Evolutionary conservation across 441 rosid genomes (phyloP), one percentile per base, ranked within the genome.

Genomic region (Breynia disticha): DNA sequence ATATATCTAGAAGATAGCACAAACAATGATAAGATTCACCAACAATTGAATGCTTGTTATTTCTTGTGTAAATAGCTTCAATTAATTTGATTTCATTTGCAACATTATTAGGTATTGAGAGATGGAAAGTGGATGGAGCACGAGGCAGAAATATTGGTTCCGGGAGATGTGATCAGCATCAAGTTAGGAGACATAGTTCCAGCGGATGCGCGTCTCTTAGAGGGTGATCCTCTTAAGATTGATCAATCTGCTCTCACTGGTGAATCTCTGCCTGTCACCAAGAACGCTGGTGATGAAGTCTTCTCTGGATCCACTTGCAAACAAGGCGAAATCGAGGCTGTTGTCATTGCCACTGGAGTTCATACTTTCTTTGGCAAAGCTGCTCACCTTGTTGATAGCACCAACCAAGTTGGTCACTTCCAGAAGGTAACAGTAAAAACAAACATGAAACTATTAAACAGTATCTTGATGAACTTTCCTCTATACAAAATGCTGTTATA

Each of bases 351-450:
- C 55, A 86, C 97, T 6, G 98, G 95, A 46, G 97, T 91, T 22
- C 89, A 86, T 56, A 86, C 98, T 45, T 91, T 91, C 83, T 88
- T 91, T 57, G 97, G 98, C 28, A 91, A 91, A 68, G 98, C 97
- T 42, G 97, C 97, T 55, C 94, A 84, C 73, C 91, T 91, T 37
- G 97, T 88, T 4, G 97, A 91, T 51, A 86, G 73, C 77, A 91
- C 98, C 54, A 77, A 86, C 67, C 79, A 86, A 50, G 86, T 73
- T 42, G 98, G 98, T 4, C 97, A 91, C 62, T 91, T 88, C 81
- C 97, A 91, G 59, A 72, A 86, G 87, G 96, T 87, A 76, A 70
- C 78, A 39, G 5, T 8, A 14, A 39, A 39, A 9, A 39, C 15
- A 39, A 39, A 39, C 14, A 39, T 14, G n/a, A n/a, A n/a, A n/a